Base-by-base conservation (phyloP, 306 rosid genomes). In the Casuarina glauca region DNA sequence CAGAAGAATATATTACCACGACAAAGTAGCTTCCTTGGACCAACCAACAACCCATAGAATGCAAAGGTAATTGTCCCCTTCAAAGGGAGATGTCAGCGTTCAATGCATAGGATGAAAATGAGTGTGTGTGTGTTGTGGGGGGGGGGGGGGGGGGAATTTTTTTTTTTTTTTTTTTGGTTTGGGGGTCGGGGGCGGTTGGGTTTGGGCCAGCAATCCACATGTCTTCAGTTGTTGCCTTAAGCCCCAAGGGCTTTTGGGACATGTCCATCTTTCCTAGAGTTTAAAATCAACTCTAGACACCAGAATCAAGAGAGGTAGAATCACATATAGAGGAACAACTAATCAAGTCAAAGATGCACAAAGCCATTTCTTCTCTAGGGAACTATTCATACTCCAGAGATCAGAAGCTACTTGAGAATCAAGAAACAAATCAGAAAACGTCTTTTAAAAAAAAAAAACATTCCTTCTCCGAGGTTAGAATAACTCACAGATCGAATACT, bases 401-500 rank as follows among this genome's bases (percentile, higher is more conserved):
- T 66, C 51, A 69, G 64, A 51, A 50, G 42, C 77, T 42, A 80
- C 17, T 60, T 51, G 36, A 19, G 35, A 70, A 32, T 54, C 12
- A 62, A 71, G 16, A 49, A 78, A 57, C 46, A 80, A 2, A 70
- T 43, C 38, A 70, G 39, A 50, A 77, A 72, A 69, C 54, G 32
- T 26, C 32, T 51, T 19, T 36, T 68, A 68, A 67, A 79, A 74
- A 58, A 67, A 74, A 54, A 15, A 15, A 16, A 13, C 60, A 53
- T 17, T 36, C 79, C 72, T 72, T 81, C 82, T 52, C 78, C 43
- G 78, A 68, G 76, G 77, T 76, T 39, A 81, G 86, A 81, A 81
- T 72, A 83, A 84, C 84, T 79, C 87, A 84, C 85, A 70, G 81
- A 77, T 80, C 52, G 58, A 50, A 54, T 62, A 78, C 79, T 71